phyloP scores from a whole-genome alignment of 2,329 filamentous ascomycete genomes.

The Cercospora sp. region DNA sequence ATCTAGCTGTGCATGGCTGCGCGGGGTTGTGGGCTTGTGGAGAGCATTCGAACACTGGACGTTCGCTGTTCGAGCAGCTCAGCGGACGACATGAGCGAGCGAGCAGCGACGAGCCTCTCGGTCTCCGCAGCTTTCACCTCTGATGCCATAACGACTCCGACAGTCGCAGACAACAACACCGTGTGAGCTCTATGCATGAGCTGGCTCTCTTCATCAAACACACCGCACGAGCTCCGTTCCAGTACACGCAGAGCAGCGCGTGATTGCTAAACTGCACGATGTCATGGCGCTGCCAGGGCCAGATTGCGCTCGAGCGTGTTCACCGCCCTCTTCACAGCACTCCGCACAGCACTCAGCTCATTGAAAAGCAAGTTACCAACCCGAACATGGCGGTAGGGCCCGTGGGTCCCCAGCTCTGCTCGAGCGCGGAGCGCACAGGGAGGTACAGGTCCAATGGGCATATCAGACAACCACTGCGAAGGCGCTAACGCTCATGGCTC shows the following conservation, averaged over 20 bases:
- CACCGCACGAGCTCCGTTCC: background rate
- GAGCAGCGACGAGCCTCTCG: background rate
- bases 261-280: background rate
- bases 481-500: background rate
- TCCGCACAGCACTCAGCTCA: background rate
- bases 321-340: background rate
- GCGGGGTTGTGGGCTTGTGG: background rate
- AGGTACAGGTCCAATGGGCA: background rate
- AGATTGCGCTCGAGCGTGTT: background rate
- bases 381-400: background rate
- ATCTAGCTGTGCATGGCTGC: background rate
- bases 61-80: background rate
- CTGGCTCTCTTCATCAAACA: background rate
- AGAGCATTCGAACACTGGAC: background rate
- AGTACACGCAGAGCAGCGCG: background rate
- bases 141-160: background rate
- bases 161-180: background rate
- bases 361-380: background rate
- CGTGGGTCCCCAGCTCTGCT: background rate
- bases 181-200: background rate
- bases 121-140: background rate
- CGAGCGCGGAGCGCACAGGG: background rate
- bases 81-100: background rate
- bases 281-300: background rate
- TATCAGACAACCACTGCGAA: background rate